Evolutionary conservation across 1,284 basidiomycete genomes (phyloP), one percentile per base, ranked within the genome.

Genomic region (Flammula alnicola): DNA sequence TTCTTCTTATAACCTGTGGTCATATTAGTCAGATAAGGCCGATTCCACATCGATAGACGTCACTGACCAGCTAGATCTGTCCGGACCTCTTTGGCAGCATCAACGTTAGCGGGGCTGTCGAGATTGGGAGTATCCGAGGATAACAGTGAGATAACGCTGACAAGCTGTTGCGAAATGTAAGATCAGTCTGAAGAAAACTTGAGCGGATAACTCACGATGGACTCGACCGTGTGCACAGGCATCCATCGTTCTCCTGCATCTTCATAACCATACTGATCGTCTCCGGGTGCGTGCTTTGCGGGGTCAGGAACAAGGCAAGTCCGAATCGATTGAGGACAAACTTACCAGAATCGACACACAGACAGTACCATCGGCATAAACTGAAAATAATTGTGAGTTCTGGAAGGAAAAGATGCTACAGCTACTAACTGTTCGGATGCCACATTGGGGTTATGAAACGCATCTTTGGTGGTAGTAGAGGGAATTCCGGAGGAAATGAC

Each of bases 261-360:
- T 69, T 99, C 97, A 64, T 95, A 98, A 6, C 97, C 97, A 67
- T 93, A 99, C 71, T 98, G 91, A 71, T 99, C 97, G 52, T 96
- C 92, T 40, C 95, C 96, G 1, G 97, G 97, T 29, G 93, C 86
- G 65, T 99, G 96, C 92, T 94, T 58, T 6, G 38, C 36, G 50
- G 22, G 30, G 44, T 27, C 19, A 45, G 32, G 33, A 47, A n/a
- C n/a, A n/a, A n/a, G n/a, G n/a, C n/a, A n/a, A 29, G 5, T 25
- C 11, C 9, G 23, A 25, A 25, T 23, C 22, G 3, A 32, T 49
- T 17, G 40, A n/a, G 31, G 16, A 26, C n/a, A 30, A 27, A 70
- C 88, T 69, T 56, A 94, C 93, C 61, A 99, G 77, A 64, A 99
- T 98, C 31, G 96, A 98, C 53, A 99, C 93, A 73, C 96, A 99